Base-by-base conservation (phyloP, 2,329 filamentous ascomycete genomes). In the Diaporthe aspalathi region DNA sequence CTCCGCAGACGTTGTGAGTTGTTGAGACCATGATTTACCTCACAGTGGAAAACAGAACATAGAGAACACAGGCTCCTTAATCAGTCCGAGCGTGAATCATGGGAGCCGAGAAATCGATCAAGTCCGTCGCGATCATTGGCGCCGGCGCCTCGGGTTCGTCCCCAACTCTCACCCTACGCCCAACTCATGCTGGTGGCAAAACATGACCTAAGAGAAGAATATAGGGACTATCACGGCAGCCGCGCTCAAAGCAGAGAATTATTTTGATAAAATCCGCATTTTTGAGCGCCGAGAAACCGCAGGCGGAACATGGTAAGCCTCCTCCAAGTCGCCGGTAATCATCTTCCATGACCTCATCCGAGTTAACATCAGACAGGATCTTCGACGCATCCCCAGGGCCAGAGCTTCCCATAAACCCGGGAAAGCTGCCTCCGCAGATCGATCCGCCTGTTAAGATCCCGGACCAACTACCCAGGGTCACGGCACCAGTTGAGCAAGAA, bases 381-480 rank as follows among this genome's bases (percentile, higher is more conserved):
- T 86, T 87, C 71, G 87, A 89, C 73, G 74, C 82, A 0, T 80
- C 81, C 11, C 83, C 84, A 2, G 77, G 78, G 9, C 75, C 77
- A 0, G 70, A 74, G 16, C 76, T 81, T 7, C 75, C 79, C 1
- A 74, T 85, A 14, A 73, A 79, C 0, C 86, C 85, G 32, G 87
- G 85, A 29, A 77, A 75, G 3, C 73, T 86, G 3, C 86, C 85
- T 2, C 77, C 80, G 38, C 82, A 85, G 7, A 73, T 83, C 11
- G 87, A 89, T 72, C 82, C 80, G 27, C 84, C 84, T 0, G 60
- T 88, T n/a, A 63, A 76, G 0, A 80, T 86, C 8, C 86, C 87
- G 0, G 60, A 74, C 1, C 75, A 74, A n/a, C 77, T 88, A 0
- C 86, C 86, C 0, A 74, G 73, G 20, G 78, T 79, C 6, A 81